Conservation (phyloP, 495 filamentous ascomycete species). For the Hypoxylon subgilvum region DNA sequence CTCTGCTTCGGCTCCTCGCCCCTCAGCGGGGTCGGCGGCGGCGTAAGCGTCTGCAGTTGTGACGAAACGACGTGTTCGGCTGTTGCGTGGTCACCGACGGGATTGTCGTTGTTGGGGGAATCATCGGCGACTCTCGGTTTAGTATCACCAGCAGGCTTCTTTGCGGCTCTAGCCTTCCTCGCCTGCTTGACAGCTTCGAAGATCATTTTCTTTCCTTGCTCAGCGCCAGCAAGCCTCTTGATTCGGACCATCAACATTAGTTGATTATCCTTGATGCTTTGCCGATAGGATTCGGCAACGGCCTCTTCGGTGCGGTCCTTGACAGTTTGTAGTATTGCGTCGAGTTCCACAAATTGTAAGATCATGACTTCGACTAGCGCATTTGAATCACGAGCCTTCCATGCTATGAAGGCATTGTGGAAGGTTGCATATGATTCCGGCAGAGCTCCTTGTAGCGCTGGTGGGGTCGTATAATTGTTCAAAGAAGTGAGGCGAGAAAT, state of each 20-base stretch:
- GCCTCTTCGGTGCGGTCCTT: conserved; percentile 86
- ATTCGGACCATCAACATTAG: conserved; percentile 85
- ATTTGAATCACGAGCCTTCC: conserved; percentile 91
- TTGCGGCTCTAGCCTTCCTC: conserved; percentile 70
- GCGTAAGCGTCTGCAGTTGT: conserved; percentile 50
- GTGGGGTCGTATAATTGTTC: conserved; percentile 64
- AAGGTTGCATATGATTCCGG: conserved; percentile 79
- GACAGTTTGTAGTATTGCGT: conserved; percentile 95
- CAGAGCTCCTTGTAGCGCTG: conserved; percentile 64
- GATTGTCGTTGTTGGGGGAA: conserved; percentile 39
- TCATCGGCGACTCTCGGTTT: conserved; percentile 67
- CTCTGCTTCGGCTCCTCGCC: conserved; percentile 50
- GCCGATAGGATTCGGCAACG: conserved; percentile 85
- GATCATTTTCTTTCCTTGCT: conserved; percentile 82
- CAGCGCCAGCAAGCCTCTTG: conserved; percentile 83
- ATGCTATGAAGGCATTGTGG: conserved; percentile 88
- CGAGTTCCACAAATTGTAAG: conserved; percentile 91
- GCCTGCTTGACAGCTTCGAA: conserved; percentile 81
- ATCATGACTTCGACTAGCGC: conserved; percentile 94
- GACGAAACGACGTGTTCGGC: conserved; percentile 41
- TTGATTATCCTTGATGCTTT: conserved; percentile 94
- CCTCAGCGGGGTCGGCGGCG: conserved; percentile 47
- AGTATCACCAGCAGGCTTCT: conserved; percentile 72
- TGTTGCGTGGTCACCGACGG: conserved; percentile 47
- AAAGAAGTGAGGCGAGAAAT: conserved; percentile 60